Base-by-base conservation (phyloP, 192 early-diverging fungal genomes). In the Backusella psychrophila region DNA sequence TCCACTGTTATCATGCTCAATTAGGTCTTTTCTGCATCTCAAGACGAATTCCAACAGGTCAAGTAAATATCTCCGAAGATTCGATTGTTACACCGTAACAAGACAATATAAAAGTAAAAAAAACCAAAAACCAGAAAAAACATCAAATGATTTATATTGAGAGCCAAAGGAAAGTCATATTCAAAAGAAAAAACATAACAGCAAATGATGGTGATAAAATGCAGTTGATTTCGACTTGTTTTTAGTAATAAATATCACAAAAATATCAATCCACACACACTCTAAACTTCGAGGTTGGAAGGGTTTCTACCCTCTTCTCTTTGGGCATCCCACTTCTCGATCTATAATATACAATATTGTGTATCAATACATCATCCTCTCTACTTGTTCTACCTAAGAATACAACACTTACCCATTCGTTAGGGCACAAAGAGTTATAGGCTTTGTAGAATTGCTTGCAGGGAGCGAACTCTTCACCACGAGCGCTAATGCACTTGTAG, bases 381-480 rank as follows among this genome's bases (percentile, higher is more conserved):
- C 33, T 33, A 33, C 33, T 33, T 33, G 33, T 29, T 66, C 26
- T 21, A 12, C 29, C 17, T 36, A 65, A 26, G 6, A 0, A 19
- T 34, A 67, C 17, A 29, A 1, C 15, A 89, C 92, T 80, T 91
- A 99, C 96, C 96, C 94, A 99, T 77, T 90, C 87, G 74, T 86
- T 90, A 53, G 96, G 98, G 89, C 98, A 99, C 76, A 99, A 87
- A 52, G 90, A 88, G 75, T 85, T 86, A 89, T 91, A 99, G 52
- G 93, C 89, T 77, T 81, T 87, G 81, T 87, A 87, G 89, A 99
- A 99, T 79, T 94, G 92, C 80, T 92, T 87, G 92, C 98, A 99
- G 33, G 94, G 94, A 52, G 91, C 85, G 80, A 89, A 98, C 74
- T 98, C 96, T 86, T 98, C 96, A 80, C 98, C 98, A 91, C 96